Percentiles rank a stretch among this genome's conserved stretches.
Conservation (phyloP, 192 early-diverging fungal genomes). For the Gonapodya sp. region DNA sequence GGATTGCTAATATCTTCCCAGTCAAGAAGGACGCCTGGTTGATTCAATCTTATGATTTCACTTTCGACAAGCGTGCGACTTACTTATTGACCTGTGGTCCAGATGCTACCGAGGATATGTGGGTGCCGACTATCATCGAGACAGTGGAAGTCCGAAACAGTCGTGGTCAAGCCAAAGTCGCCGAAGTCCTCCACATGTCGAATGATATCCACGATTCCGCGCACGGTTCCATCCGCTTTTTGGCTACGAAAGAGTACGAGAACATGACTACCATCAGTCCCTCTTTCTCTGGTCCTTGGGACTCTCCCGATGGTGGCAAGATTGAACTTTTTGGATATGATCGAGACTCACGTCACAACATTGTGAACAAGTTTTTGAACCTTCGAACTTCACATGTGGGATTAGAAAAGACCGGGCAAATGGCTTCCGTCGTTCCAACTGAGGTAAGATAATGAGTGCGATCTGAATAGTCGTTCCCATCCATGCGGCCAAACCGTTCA, state of each 20-base stretch:
- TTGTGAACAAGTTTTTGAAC: constrained; percentile 31
- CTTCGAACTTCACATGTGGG: constrained; percentile 32
- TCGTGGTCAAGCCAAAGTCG: background rate
- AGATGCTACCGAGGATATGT: background rate
- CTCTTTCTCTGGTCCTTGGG: background rate
- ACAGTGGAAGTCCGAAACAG: background rate
- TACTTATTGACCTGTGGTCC: background rate
- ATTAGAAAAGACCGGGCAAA: constrained; percentile 33
- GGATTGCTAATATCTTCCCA: background rate
- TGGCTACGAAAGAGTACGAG: background rate
- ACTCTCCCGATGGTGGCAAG: background rate
- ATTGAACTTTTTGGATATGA: background rate
- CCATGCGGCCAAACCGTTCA: background rate
- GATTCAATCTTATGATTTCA: constrained; percentile 8
- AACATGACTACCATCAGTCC: background rate
- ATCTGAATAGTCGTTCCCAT: too few relatives aligned
- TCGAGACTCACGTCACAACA: background rate
- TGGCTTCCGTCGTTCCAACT: constrained; percentile 37
- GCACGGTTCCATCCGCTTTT: background rate
- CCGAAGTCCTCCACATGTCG: background rate
- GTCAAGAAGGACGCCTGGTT: background rate
- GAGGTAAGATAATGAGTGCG: constrained; percentile 33
- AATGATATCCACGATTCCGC: background rate
- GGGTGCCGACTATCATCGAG: background rate
- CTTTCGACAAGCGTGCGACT: background rate